Base-by-base conservation (phyloP, 352 stramenopile genomes). In the Phytophthora lateralis region DNA sequence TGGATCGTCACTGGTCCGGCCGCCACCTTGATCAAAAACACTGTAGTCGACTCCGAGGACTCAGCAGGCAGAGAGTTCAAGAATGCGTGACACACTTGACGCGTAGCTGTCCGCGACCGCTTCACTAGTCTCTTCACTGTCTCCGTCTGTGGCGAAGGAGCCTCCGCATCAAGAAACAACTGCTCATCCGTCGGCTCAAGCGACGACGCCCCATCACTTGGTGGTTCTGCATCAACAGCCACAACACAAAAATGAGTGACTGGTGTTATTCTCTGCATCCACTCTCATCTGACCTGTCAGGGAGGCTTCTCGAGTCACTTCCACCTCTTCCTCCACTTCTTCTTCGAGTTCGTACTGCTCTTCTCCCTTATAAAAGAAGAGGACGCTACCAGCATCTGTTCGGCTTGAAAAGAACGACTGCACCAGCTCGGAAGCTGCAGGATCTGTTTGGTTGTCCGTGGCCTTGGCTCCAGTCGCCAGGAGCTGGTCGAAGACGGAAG, bases 11-110 rank as follows among this genome's bases (percentile, higher is more conserved):
- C 75, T 6, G 76, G 73, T 0, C 84, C 85, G 0, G 81, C 17
- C 0, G 66, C 66, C 14, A 90, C 75, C 43, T 95, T 95, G 67
- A 94, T 88, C 41, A 95, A 67, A 47, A 95, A 95, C 4, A 95
- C 73, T 8, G 76, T 89, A 1, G 80, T 74, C 0, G 78, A 71
- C 29, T 91, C 80, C 6, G 85, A 76, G 8, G 71, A 88, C 17
- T 90, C 76, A 3, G 65, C 64, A 15, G 87, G 84, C 1, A 95
- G 54, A 4, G 79, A 55, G 51, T 95, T 93, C 6, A 93, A 61
- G n/a, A 66, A 91, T 2, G 85, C 66, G 32, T 88, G 81, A 34
- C 82, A 93, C 27, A 80, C 63, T 59, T 79, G 68, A 3, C 73
- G 81, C n/a, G 79, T 70, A 14, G 80, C 77, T 18, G 81, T 67